A percentile compares a stretch with the other conserved stretches of the same genome.
phyloP scores from a whole-genome alignment of 345 rosid species.

The Brassica nigra region DNA sequence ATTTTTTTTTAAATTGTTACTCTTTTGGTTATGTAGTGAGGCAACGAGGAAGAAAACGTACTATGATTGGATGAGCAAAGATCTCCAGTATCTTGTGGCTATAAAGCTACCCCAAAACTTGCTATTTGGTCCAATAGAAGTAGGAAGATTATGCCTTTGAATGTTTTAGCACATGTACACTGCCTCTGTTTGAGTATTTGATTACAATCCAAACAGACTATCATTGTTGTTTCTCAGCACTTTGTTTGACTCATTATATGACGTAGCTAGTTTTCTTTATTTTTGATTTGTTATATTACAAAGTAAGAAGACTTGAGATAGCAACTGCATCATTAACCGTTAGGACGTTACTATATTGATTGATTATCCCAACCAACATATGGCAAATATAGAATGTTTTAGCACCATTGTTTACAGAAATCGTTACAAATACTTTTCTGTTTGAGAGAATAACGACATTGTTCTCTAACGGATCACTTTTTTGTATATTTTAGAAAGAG shows the following conservation, averaged over 20 bases:
- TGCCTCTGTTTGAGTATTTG: background rate
- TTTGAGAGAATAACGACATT: background rate
- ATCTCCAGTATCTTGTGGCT: background rate
- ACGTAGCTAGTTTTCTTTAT: background rate
- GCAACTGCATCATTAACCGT: background rate
- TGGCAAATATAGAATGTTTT: constrained; percentile 21
- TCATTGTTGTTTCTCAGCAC: background rate
- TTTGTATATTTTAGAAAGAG: background rate
- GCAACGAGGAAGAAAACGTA: constrained; percentile 91
- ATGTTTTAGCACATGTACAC: background rate
- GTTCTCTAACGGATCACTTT: background rate
- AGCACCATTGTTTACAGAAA: background rate
- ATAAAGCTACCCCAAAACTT: background rate
- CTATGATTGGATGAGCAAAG: constrained; percentile 77
- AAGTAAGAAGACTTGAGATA: background rate
- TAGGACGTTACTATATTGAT: constrained; percentile 10
- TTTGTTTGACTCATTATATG: background rate
- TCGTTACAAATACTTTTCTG: background rate
- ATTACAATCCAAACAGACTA: background rate
- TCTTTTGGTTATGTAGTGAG: constrained; percentile 54
- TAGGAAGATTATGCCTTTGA: background rate
- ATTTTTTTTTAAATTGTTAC: background rate
- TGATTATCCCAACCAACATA: constrained; percentile 21
- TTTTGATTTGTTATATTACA: too few relatives aligned
- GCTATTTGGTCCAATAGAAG: background rate